Evolutionary conservation across 495 filamentous ascomycete genomes (phyloP), one percentile per base, ranked within the genome.

Genomic region (Platismatia glauca): DNA sequence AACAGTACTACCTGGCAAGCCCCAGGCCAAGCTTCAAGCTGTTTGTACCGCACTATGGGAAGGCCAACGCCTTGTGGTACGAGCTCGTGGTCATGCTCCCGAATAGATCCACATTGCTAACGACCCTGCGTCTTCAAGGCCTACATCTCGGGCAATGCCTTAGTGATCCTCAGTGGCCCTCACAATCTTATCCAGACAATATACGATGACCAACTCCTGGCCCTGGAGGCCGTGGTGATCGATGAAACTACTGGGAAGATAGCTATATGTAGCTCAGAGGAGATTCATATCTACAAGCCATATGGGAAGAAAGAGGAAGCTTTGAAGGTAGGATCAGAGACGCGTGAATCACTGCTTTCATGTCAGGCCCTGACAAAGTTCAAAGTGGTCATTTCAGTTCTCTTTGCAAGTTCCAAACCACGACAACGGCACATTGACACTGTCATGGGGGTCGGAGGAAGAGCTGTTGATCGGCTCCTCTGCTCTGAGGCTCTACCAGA

Each of bases 1-100:
- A 82, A 84, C 85, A 71, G 83, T 96, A 78, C 85, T 96, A 73
- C 93, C 93, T 69, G 93, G 93, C 73, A 86, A 86, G 82, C 93
- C 93, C 73, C 86, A 86, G 83, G 82, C 90, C 70, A 89, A 85
- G 78, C 89, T 92, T 71, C 90, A 95, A 81, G 90, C 91, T 77
- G 79, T 96, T 79, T 87, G 83, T 70, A 90, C 89, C 53, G 90
- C 86, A 71, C 83, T 81, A 74, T 97, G 92, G 92, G 81, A 89
- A 69, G 82, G 82, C 65, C 80, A 83, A 67, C 87, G 89, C 61
- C 78, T 96, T 65, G 86, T 94, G 72, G 93, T 96, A 77, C 72
- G 82, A 62, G 52, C 64, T 56, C 52, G 55, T 18, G 27, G 41
- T 11, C 58, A 59, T 37, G 13, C 59, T 6, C 27, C 13, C 31